Conservation (phyloP, 805 yeast genomes). For the Metschnikowia lachancei region DNA sequence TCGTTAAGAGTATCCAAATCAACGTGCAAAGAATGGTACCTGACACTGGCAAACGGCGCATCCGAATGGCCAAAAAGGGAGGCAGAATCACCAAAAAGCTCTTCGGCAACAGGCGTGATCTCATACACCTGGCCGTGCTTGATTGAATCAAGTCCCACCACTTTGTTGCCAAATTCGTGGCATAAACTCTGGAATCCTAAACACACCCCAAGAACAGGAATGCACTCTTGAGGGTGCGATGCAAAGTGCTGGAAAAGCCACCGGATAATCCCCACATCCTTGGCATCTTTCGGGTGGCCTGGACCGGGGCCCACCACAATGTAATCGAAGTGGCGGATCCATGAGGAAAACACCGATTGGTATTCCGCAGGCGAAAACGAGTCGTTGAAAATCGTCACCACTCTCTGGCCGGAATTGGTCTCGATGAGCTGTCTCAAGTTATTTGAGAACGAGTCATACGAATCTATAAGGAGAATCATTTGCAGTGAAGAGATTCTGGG, state of each 20-base stretch:
- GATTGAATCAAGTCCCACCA: constrained; percentile 53
- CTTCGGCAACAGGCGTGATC: constrained; percentile 45
- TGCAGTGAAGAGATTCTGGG: too few relatives aligned
- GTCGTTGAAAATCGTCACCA: constrained; percentile 63
- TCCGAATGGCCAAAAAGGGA: too few relatives aligned
- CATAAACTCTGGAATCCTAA: constrained; percentile 88
- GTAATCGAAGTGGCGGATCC: constrained; percentile 60
- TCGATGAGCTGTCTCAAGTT: constrained; percentile 67
- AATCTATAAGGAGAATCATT: constrained; percentile 74
- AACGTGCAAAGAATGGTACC: constrained; percentile 85
- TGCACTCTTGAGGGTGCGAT: constrained; percentile 12
- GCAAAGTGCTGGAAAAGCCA: constrained; percentile 43
- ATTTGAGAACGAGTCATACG: constrained; percentile 92
- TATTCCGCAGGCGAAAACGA: constrained; percentile 36
- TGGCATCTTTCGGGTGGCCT: constrained; percentile 67
- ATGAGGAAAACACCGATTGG: constrained; percentile 35
- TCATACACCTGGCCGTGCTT: constrained; percentile 83
- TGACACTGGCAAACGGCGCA: constrained; percentile 62
- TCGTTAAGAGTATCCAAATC: constrained; percentile 26
- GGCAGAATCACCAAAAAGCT: constrained; percentile 8
- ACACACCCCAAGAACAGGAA: constrained; percentile 87
- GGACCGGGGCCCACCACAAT: constrained; percentile 97
- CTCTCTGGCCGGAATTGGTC: constrained; percentile 47
- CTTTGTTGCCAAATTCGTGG: constrained; percentile 53
- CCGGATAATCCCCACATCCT: constrained; percentile 74